Evolutionary conservation across 78 protist species (phyloP).

Genomic region (Isochrysis galbana): DNA sequence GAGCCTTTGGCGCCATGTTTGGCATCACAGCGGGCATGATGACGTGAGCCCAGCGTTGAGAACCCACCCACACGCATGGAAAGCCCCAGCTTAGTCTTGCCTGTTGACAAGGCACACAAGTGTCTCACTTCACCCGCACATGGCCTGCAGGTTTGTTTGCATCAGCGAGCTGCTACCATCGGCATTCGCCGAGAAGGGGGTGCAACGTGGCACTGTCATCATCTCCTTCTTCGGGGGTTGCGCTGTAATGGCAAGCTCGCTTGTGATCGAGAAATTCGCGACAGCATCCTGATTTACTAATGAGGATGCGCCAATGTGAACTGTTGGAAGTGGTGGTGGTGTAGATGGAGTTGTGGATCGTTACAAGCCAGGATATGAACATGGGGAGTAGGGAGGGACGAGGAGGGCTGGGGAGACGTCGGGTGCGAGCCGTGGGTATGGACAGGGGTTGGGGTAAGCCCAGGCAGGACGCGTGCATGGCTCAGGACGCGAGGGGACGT

Average conservation of each 20-base stretch:
- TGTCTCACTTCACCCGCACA: no score
- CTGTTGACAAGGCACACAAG: background rate
- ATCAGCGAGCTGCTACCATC: slow-evolving; percentile 65
- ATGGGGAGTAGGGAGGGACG: no score
- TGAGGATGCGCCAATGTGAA: no score
- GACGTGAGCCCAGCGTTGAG: slow-evolving; percentile 12
- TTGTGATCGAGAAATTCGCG: background rate
- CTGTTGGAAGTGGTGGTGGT: no score
- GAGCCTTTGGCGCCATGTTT: slow-evolving; percentile 47
- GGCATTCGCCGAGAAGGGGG: slow-evolving; percentile 32
- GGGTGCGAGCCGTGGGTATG: no score
- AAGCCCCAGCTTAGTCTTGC: background rate
- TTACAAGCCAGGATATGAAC: no score
- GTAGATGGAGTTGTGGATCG: no score
- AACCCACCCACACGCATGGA: background rate
- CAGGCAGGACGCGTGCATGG: no score
- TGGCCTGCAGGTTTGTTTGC: slow-evolving; percentile 29
- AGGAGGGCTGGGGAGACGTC: no score
- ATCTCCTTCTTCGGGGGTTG: background rate
- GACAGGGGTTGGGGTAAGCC: no score
- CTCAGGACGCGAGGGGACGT: no score
- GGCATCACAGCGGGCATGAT: slow-evolving; percentile 71
- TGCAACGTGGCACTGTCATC: background rate
- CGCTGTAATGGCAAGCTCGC: background rate
- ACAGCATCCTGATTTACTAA: background rate